Evolutionary conservation across 805 yeast species (phyloP), one percentile per base, ranked within the genome.

Genomic region (Saturnispora besseyi): DNA sequence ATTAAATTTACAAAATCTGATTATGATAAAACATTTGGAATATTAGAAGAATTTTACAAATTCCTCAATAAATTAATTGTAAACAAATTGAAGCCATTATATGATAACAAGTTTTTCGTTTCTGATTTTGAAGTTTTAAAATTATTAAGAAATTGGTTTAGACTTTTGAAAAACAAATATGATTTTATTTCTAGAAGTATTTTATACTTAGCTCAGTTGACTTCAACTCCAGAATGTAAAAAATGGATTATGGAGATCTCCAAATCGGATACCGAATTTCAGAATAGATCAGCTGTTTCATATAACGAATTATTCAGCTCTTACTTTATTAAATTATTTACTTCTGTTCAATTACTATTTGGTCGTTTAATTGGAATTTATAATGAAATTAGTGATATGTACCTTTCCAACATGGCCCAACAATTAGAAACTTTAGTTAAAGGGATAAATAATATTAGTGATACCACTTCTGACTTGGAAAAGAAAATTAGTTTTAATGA

Each of bases 401-500:
- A 48, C 11, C 43, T 54, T 44, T 49, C 48, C 10, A 47, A 51
- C 3, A 12, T 56, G 12, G 41, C 63, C 1, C 50, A 51, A 30
- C 58, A 57, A 30, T 55, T 62, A 10, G 49, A 53, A 31, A 55
- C 55, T 12, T 40, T 50, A 3, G 49, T 62, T 22, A 55, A 48
- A 26, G 45, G 50, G 22, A 59, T 64, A 37, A 64, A 64, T 53
- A 51, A 53, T 21, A 62, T 59, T 22, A 56, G 62, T 47, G 65
- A 64, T 43, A 59, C 54, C 44, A 64, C 67, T 1, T 55, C 66
- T 1, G 66, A 64, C 41, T 47, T 65, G 47, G 65, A 62, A 26
- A 59, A 58, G 26, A 65, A 65, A 47, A 62, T 65, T 41, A 53
- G 56, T 11, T 53, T 65, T 44, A 63, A 62, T 51, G 65, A 62